A percentile compares a stretch with the other conserved stretches of the same genome.
Evolutionary conservation across 192 early-diverging fungal species (phyloP).

Genomic region (Allomyces arbusculus): DNA sequence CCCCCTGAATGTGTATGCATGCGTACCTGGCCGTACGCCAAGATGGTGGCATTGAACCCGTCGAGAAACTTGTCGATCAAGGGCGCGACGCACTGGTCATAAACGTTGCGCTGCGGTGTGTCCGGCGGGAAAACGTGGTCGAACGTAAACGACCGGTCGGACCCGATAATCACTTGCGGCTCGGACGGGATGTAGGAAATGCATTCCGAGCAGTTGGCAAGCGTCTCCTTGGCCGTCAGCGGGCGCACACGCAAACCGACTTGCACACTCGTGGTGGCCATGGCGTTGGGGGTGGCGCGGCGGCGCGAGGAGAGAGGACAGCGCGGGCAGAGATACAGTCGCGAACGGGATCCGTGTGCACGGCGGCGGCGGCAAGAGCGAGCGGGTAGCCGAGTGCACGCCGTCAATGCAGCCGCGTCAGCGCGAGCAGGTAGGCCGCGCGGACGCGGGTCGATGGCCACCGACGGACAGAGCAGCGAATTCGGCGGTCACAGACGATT

Average conservation of each 20-base stretch:
- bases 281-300: not conserved
- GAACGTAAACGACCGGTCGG: slow-evolving; percentile 43
- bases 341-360: too few species aligned
- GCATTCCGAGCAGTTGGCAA: slow-evolving; percentile 36
- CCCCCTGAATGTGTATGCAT: too few species aligned
- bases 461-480: too few species aligned
- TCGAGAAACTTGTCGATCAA: slow-evolving; percentile 48
- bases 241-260: slow-evolving; percentile 68
- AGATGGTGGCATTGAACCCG: slow-evolving; percentile 39
- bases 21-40: slow-evolving; percentile 28
- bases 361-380: too few species aligned
- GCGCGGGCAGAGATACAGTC: too few species aligned
- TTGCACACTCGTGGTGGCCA: slow-evolving; percentile 19
- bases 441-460: too few species aligned
- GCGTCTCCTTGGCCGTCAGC: slow-evolving; percentile 47
- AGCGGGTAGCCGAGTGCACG: too few species aligned
- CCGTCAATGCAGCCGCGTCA: too few species aligned
- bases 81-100: slow-evolving; percentile 28
- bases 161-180: slow-evolving; percentile 41
- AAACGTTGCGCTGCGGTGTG: slow-evolving; percentile 31
- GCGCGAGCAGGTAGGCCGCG: too few species aligned
- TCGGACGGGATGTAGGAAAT: slow-evolving; percentile 32
- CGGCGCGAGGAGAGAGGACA: too few species aligned
- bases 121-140: slow-evolving; percentile 45
- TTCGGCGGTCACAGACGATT: too few species aligned